phyloP scores from a whole-genome alignment of 1,284 basidiomycete species.

The Ustilago bromivora region DNA sequence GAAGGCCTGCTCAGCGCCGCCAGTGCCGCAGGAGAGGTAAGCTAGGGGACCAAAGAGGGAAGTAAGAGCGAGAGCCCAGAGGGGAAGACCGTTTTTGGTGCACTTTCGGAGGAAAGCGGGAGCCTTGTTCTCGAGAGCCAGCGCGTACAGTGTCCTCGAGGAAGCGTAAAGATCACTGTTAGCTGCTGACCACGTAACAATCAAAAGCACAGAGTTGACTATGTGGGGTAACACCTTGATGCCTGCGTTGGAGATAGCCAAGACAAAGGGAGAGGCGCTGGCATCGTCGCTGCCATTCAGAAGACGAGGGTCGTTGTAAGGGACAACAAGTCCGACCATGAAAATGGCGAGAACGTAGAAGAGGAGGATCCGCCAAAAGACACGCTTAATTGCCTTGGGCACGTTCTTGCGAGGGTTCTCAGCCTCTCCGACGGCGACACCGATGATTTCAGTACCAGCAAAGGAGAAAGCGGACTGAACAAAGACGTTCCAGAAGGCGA shows the following conservation, averaged over 20 bases:
- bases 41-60: constrained; percentile 77
- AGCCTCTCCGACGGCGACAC: constrained; percentile 80
- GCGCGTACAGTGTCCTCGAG: constrained; percentile 79
- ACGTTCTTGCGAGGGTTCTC: constrained; percentile 70
- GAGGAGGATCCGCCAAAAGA: constrained; percentile 70
- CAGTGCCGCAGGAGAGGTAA: constrained; percentile 75
- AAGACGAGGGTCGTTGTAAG: constrained; percentile 50
- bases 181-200: constrained; percentile 86
- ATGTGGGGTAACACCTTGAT: constrained; percentile 70
- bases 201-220: constrained; percentile 82
- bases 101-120: constrained; percentile 79
- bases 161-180: constrained; percentile 84
- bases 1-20: constrained; percentile 74
- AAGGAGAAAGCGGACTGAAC: constrained; percentile 82
- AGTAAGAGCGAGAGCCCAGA: constrained; percentile 77
- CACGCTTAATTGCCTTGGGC: constrained; percentile 54
- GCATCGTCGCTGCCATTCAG: constrained; percentile 47
- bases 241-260: constrained; percentile 70
- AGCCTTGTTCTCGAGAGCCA: constrained; percentile 81
- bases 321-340: constrained; percentile 59
- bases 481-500: constrained; percentile 68
- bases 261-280: constrained; percentile 64
- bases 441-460: constrained; percentile 84
- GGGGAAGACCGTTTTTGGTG: constrained; percentile 80
- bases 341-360: constrained; percentile 71